A percentile compares a stretch with the other conserved stretches of the same genome.
These are phyloP conservation scores for Yamadazyma dushanensis DNA, from an alignment of 1,139 yeast genomes.

Conservation along the genomic window DNA sequence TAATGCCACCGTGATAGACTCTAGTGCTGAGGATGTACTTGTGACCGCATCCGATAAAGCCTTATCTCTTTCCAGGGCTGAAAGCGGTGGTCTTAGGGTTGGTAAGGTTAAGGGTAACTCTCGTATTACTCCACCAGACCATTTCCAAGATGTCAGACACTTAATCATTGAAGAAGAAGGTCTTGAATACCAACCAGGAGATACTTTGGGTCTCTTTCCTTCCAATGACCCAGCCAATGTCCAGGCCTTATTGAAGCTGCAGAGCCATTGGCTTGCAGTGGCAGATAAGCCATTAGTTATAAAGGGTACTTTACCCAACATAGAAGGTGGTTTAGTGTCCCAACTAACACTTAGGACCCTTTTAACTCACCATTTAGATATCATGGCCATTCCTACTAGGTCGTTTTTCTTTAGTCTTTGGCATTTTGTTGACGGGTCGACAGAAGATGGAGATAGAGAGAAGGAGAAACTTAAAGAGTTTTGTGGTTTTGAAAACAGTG, in stretches of 20 bases:
- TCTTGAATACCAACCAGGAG: constrained; percentile 67
- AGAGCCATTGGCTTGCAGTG: constrained; percentile 64
- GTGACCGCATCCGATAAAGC: constrained; percentile 2
- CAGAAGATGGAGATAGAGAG: constrained; percentile 55
- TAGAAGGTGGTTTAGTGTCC: constrained; percentile 62
- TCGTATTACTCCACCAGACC: constrained; percentile 66
- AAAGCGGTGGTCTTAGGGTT: constrained; percentile 2
- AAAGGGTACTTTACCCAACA: constrained; percentile 26
- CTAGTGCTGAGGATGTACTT: constrained; percentile 22
- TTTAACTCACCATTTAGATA: constrained; percentile 78
- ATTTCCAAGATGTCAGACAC: constrained; percentile 88
- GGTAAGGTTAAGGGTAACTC: constrained; percentile 52
- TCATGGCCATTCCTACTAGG: constrained; percentile 79
- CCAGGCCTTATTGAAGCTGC: constrained; percentile 61
- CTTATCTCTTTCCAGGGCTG: constrained; percentile 9
- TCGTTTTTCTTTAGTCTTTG: constrained; percentile 70
- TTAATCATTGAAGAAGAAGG: constrained; percentile 43
- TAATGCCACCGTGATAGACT: constrained; percentile 27
- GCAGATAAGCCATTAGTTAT: constrained; percentile 59
- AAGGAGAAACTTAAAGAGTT: constrained; percentile 75
- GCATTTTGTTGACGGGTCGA: constrained; percentile 67
- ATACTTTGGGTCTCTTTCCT: constrained; percentile 76
- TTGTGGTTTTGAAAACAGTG: constrained; percentile 66
- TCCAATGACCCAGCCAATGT: constrained; percentile 66
- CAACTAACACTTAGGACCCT: constrained; percentile 66